phyloP scores from a whole-genome alignment of 163 green algal species.

The Trebouxiophyceae sp. region DNA sequence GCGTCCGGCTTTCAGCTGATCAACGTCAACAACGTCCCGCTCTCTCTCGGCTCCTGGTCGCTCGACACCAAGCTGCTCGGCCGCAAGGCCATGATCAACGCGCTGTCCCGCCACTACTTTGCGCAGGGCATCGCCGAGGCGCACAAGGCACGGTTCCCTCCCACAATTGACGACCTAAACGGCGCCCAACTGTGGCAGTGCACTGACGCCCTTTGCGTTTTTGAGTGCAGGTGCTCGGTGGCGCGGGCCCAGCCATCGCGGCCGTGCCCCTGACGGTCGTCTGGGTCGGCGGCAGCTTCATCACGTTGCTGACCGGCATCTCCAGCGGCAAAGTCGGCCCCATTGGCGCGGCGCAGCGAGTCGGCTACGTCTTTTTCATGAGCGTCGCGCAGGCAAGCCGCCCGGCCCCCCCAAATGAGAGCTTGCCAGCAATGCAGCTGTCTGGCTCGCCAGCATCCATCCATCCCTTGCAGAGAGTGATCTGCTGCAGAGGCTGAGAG shows the following conservation, averaged over 20 bases:
- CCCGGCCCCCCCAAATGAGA: no score
- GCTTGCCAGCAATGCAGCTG: no score
- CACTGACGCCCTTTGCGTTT: background rate
- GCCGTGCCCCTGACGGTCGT: constrained; percentile 69
- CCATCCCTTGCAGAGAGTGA: no score
- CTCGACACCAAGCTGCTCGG: constrained; percentile 18
- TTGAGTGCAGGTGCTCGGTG: constrained; percentile 49
- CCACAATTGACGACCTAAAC: background rate
- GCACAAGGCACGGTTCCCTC: constrained; percentile 44
- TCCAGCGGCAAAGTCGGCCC: constrained; percentile 35
- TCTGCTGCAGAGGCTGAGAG: no score
- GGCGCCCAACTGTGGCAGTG: background rate
- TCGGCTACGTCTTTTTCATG: constrained; percentile 54
- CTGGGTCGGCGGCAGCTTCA: constrained; percentile 58
- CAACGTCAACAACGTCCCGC: constrained; percentile 78
- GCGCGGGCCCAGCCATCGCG: constrained; percentile 67
- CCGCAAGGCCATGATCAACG: constrained; percentile 37
- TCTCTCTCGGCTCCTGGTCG: constrained; percentile 48
- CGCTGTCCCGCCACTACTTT: constrained; percentile 65
- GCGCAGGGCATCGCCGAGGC: constrained; percentile 54
- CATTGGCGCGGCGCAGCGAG: constrained; percentile 34
- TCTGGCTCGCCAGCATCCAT: no score
- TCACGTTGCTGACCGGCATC: constrained; percentile 52
- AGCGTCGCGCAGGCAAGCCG: constrained; percentile 10
- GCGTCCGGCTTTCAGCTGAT: constrained; percentile 73